Evolutionary conservation across 2,329 filamentous ascomycete genomes (phyloP).

Genomic region (Tothia fuscella): DNA sequence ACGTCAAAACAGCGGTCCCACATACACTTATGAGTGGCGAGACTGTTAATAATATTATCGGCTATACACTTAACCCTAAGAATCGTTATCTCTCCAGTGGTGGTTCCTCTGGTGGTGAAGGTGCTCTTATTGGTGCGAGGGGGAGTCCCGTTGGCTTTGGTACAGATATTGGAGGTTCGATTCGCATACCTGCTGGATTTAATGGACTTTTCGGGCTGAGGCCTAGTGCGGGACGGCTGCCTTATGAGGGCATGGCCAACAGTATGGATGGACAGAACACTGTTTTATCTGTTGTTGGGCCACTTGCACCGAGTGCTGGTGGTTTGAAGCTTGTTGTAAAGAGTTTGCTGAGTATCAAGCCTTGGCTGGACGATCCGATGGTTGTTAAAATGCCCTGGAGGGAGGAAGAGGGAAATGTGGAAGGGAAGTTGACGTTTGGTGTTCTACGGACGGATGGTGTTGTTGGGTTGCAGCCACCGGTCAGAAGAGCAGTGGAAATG

Average conservation of each 20-base stretch:
- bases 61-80: constrained; percentile 44
- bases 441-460: constrained; percentile 23
- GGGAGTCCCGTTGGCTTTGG: constrained; percentile 46
- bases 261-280: constrained; percentile 53
- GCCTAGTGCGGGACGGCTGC: constrained; percentile 40
- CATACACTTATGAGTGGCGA: constrained; percentile 46
- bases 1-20: constrained; percentile 45
- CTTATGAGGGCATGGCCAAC: constrained; percentile 39
- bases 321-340: constrained; percentile 45
- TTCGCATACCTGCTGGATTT: constrained; percentile 45
- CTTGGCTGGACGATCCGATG: constrained; percentile 56
- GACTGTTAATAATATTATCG: constrained; percentile 50
- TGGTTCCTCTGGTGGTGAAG: constrained; percentile 49
- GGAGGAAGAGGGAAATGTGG: constrained; percentile 28
- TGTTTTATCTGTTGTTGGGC: constrained; percentile 51
- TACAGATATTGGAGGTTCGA: constrained; percentile 36
- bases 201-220: constrained; percentile 46
- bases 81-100: constrained; percentile 43
- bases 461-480: constrained; percentile 24
- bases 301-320: constrained; percentile 44
- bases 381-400: constrained; percentile 57
- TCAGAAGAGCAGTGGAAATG: constrained; percentile 22
- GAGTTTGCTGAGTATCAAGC: constrained; percentile 43
- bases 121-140: constrained; percentile 40
- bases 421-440: constrained; percentile 23